A percentile compares a stretch with the other conserved stretches of the same genome.
Conservation (phyloP, 2,329 filamentous ascomycete species). For the Penicillium expansum region DNA sequence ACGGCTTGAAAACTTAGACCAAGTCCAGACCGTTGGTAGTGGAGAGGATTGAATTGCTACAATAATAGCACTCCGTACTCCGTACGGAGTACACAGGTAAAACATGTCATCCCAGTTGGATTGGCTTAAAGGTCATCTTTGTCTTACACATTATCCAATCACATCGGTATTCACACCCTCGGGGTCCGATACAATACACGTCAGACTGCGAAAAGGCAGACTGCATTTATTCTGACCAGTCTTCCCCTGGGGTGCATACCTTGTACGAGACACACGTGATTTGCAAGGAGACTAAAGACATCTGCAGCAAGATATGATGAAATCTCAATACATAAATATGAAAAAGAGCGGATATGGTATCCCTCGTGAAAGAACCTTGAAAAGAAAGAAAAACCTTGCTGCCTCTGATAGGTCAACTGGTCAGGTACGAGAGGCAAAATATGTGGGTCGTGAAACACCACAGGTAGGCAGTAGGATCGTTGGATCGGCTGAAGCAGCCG, state of each 20-base stretch:
- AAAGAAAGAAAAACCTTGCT: not conserved
- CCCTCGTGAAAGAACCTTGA: not conserved
- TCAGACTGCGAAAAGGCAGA: not conserved
- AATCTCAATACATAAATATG: not conserved
- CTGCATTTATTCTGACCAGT: slow-evolving; percentile 4
- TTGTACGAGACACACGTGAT: not conserved
- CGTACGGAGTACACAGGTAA: not conserved
- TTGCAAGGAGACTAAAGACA: not conserved
- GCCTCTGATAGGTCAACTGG: not conserved
- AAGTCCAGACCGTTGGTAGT: slow-evolving; percentile 5
- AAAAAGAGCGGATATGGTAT: not conserved
- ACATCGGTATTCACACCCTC: not conserved
- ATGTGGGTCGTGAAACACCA: not conserved
- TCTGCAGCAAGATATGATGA: not conserved
- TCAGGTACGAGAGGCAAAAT: not conserved
- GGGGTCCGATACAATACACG: not conserved
- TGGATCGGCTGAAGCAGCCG: slow-evolving; percentile 4
- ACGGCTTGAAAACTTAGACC: not conserved
- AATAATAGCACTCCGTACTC: not conserved
- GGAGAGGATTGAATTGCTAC: not conserved
- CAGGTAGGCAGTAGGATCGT: not conserved
- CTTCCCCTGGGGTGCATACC: not conserved
- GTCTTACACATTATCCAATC: slow-evolving; percentile 2
- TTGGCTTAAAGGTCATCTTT: not conserved
- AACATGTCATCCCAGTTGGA: not conserved